Percentiles rank a stretch among this genome's conserved stretches.
phyloP scores from a whole-genome alignment of 2,329 filamentous ascomycete genomes.

The Aaosphaeria pasadenensis region DNA sequence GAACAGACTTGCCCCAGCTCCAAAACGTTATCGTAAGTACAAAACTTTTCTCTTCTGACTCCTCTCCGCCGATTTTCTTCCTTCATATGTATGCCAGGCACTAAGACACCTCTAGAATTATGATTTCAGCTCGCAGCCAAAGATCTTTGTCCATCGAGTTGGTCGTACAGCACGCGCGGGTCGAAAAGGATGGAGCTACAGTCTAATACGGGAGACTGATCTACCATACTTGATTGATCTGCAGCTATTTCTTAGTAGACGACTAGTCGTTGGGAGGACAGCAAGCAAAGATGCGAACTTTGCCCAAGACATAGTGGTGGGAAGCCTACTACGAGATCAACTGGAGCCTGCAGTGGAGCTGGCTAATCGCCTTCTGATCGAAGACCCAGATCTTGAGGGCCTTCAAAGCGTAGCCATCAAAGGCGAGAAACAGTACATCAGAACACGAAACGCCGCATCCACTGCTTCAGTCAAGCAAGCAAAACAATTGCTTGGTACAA shows the following conservation, averaged over 20 bases:
- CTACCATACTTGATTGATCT: constrained; percentile 89
- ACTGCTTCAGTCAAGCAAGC: constrained; percentile 85
- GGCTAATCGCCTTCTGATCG: constrained; percentile 73
- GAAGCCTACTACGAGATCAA: constrained; percentile 67
- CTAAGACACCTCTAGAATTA: background rate
- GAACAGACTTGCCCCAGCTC: no score
- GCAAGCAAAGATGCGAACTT: constrained; percentile 62
- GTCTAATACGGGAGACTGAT: constrained; percentile 82
- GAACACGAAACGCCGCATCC: constrained; percentile 86
- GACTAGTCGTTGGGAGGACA: constrained; percentile 71
- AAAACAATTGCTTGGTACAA: constrained; percentile 69
- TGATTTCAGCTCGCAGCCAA: constrained; percentile 79
- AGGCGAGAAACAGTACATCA: constrained; percentile 89
- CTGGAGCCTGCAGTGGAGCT: constrained; percentile 78
- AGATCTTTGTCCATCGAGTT: constrained; percentile 94
- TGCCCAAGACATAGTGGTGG: constrained; percentile 79
- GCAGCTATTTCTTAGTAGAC: constrained; percentile 89
- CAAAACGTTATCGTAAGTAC: background rate
- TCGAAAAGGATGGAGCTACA: constrained; percentile 90
- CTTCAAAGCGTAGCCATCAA: constrained; percentile 75
- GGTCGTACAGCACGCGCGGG: constrained; percentile 94
- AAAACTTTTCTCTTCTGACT: background rate
- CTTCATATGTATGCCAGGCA: background rate
- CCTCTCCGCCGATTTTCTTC: background rate
- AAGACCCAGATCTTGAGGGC: constrained; percentile 69